phyloP scores from a whole-genome alignment of 2,329 filamentous ascomycete species.

The Raffaelea albimanens region DNA sequence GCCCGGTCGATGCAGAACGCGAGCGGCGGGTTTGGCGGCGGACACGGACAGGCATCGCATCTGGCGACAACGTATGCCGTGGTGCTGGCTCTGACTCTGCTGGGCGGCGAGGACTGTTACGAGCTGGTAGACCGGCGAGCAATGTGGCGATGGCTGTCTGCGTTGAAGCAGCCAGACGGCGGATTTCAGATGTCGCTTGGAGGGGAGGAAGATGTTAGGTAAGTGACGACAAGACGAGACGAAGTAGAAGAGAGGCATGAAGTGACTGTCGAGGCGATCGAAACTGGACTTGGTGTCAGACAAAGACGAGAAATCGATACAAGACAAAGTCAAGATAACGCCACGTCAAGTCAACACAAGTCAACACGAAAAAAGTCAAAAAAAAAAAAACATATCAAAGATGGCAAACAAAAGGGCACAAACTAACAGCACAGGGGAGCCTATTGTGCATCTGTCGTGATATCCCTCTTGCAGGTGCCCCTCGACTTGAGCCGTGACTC shows the following conservation, averaged over 20 bases:
- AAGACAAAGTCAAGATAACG: too few relatives aligned
- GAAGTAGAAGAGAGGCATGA: too few relatives aligned
- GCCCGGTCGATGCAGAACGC: slow-evolving; percentile 74
- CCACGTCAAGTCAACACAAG: neutral
- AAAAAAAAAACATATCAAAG: neutral
- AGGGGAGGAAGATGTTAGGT: slow-evolving; percentile 89
- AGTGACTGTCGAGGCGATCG: too few relatives aligned
- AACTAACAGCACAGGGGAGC: too few relatives aligned
- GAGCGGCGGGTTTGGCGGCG: slow-evolving; percentile 81
- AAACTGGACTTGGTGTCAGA: too few relatives aligned
- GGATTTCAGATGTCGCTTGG: slow-evolving; percentile 82
- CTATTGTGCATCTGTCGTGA: slow-evolving; percentile 80
- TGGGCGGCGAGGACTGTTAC: slow-evolving; percentile 60
- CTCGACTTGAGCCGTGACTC: slow-evolving; percentile 66
- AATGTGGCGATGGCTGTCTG: slow-evolving; percentile 87
- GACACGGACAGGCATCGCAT: slow-evolving; percentile 84
- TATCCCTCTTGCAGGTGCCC: slow-evolving; percentile 73
- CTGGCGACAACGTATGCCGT: slow-evolving; percentile 82
- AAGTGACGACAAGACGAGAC: too few relatives aligned
- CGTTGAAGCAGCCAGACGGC: slow-evolving; percentile 76
- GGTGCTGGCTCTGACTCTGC: slow-evolving; percentile 66
- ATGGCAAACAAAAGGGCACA: too few relatives aligned
- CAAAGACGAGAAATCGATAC: too few relatives aligned
- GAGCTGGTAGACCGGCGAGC: slow-evolving; percentile 68
- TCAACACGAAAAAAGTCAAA: neutral